Evolutionary conservation across 2,329 filamentous ascomycete genomes (phyloP).

Genomic region (Scytalidium lignicola): DNA sequence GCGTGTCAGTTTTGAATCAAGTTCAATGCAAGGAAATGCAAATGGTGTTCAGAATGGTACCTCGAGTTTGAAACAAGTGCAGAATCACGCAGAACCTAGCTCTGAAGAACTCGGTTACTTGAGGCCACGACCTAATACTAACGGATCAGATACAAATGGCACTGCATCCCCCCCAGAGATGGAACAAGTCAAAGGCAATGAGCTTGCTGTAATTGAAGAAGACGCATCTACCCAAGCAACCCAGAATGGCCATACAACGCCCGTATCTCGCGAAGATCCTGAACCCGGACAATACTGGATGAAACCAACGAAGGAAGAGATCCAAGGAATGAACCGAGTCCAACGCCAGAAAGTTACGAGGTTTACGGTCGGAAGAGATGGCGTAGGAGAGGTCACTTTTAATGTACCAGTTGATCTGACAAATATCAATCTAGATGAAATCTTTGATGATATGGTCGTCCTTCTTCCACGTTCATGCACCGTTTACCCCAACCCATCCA

Average conservation of each 20-base stretch:
- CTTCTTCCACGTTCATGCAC: conserved; percentile 76
- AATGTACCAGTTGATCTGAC: conserved; percentile 78
- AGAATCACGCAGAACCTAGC: conserved; percentile 43
- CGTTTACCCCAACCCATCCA: conserved; percentile 69
- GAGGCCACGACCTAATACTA: conserved; percentile 39
- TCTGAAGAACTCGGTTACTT: conserved; percentile 56
- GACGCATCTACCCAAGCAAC: conserved; percentile 32
- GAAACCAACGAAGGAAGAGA: conserved; percentile 67
- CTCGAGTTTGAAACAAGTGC: conserved; percentile 27
- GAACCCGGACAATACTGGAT: conserved; percentile 79
- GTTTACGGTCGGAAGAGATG: conserved; percentile 77
- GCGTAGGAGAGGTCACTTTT: conserved; percentile 79
- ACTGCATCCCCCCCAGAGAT: conserved; percentile 52
- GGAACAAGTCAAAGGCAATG: conserved; percentile 68
- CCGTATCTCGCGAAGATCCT: conserved; percentile 14
- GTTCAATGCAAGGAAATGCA: conserved; percentile 42
- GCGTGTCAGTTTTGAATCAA: conserved; percentile 86
- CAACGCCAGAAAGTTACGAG: conserved; percentile 69
- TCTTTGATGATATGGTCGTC: conserved; percentile 71
- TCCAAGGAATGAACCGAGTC: conserved; percentile 73
- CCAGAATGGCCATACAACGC: conserved; percentile 2
- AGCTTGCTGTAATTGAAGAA: conserved; percentile 76
- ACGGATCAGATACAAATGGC: conserved; percentile 41
- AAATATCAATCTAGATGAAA: conserved; percentile 70
- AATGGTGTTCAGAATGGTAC: conserved; percentile 37